Base-by-base conservation (phyloP, 1,139 yeast species). In the Geotrichum candidum region DNA sequence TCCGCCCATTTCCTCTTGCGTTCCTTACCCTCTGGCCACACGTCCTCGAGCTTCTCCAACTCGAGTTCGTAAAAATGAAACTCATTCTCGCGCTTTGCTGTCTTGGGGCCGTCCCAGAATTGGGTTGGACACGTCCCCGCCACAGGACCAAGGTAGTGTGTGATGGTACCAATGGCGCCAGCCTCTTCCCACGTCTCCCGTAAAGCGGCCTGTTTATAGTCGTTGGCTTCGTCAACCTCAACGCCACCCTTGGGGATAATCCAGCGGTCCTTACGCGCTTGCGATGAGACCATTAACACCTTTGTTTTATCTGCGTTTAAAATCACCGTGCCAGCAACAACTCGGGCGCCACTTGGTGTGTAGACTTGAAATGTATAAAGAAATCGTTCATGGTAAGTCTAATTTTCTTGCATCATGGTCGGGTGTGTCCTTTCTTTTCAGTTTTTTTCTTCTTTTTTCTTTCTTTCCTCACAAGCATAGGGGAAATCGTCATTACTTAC, bases 111-210 rank as follows among this genome's bases (percentile, higher is more conserved):
- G 33, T 72, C 75, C 73, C 89, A 87, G 2, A 84, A 82, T 73
- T 85, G 83, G 51, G 82, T 78, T 9, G 90, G 90, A 63, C 96
- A 81, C 78, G 70, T 90, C 97, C 59, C 80, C 81, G 31, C 89
- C 86, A 1, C 82, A 77, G 41, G 51, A 0, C 94, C 96, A 54
- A 92, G 75, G 64, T 79, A 79, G 56, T 70, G 68, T 1, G 78
- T 68, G 15, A 90, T 80, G 22, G 73, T 76, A 3, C 97, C 96
- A 53, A 82, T 82, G 35, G 88, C 89, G 0, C 99, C 99, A 0
- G 96, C 96, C 74, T 94, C 99, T 74, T 94, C 99, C 99, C 99
- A 94, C 0, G 96, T 89, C 73, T 94, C 99, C 63, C 99, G 78
- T 18, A 82, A 78, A 0, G 98, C 98, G 7, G 90, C 69, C 60